A percentile compares a stretch with the other conserved stretches of the same genome.
These are phyloP conservation scores for Neurospora tetrasperma DNA, from an alignment of 495 filamentous ascomycete genomes.

Conservation along the genomic window DNA sequence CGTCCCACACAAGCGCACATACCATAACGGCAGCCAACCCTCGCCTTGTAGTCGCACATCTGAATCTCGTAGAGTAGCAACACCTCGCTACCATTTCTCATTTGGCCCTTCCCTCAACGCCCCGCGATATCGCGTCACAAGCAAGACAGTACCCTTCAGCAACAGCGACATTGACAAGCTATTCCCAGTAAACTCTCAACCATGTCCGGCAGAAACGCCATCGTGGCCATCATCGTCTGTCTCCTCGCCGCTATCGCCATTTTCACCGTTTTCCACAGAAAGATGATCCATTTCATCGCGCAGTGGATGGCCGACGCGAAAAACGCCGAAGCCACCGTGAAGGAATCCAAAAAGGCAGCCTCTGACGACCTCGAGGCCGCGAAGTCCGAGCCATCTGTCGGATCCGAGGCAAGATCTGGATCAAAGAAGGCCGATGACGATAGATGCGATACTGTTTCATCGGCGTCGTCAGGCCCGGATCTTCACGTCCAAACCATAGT, in stretches of 20 bases:
- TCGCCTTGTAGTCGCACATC: neutral
- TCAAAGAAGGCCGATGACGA: neutral
- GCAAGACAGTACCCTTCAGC: neutral
- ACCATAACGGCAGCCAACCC: neutral
- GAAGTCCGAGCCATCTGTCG: neutral
- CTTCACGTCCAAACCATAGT: neutral
- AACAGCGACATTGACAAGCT: neutral
- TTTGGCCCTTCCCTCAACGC: neutral
- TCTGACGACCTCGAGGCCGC: neutral
- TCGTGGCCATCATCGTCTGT: conserved; percentile 11
- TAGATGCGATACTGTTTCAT: neutral
- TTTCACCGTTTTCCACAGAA: conserved; percentile 4
- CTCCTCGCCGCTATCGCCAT: conserved; percentile 1
- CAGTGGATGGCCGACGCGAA: neutral
- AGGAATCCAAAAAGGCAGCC: neutral
- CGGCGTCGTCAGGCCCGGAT: neutral
- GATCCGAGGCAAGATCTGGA: neutral
- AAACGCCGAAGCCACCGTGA: neutral
- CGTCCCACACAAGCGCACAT: neutral
- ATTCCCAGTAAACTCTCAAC: neutral
- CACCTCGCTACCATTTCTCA: neutral
- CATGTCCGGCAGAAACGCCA: conserved; percentile 2
- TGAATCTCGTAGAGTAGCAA: neutral
- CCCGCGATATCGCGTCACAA: neutral
- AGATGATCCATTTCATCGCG: conserved; percentile 1